phyloP scores from a whole-genome alignment of 1,284 basidiomycete genomes.

The Ganoderma leucocontextum region DNA sequence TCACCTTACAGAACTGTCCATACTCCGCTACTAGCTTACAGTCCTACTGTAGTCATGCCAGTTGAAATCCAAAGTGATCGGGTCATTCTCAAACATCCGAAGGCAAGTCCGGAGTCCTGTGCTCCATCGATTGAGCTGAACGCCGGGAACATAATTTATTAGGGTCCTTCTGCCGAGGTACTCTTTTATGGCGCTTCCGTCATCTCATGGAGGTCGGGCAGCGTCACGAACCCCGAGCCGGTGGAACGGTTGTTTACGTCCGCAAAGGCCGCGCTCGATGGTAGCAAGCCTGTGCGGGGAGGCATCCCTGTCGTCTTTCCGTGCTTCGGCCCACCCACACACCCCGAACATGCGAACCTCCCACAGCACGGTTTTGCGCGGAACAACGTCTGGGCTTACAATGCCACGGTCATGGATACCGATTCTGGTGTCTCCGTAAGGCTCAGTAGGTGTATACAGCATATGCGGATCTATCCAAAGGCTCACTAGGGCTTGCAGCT shows the following conservation, averaged over 20 bases:
- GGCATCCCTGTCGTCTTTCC: constrained; percentile 89
- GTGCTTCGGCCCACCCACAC: constrained; percentile 82
- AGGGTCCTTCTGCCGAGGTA: constrained; percentile 80
- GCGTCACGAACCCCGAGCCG: constrained; percentile 46
- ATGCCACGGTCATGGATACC: constrained; percentile 72
- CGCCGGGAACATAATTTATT: constrained; percentile 41
- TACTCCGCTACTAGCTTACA: not conserved
- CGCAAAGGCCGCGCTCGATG: constrained; percentile 77
- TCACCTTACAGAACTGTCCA: not conserved
- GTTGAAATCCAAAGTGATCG: constrained; percentile 50
- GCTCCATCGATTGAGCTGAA: constrained; percentile 7
- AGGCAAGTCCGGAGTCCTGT: constrained; percentile 45
- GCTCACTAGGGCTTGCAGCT: constrained; percentile 48
- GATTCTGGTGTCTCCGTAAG: constrained; percentile 75
- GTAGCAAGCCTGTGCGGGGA: constrained; percentile 79
- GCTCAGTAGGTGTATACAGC: constrained; percentile 60
- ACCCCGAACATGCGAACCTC: constrained; percentile 76
- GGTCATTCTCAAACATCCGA: constrained; percentile 60
- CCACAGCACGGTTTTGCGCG: constrained; percentile 89
- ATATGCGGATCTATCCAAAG: not conserved
- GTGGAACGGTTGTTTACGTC: constrained; percentile 82
- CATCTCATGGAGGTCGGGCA: constrained; percentile 73
- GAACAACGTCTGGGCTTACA: constrained; percentile 74
- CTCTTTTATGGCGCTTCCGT: constrained; percentile 86
- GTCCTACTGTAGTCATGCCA: constrained; percentile 51